phyloP scores from a whole-genome alignment of 257 asterid species.

The Solanum pennellii region DNA sequence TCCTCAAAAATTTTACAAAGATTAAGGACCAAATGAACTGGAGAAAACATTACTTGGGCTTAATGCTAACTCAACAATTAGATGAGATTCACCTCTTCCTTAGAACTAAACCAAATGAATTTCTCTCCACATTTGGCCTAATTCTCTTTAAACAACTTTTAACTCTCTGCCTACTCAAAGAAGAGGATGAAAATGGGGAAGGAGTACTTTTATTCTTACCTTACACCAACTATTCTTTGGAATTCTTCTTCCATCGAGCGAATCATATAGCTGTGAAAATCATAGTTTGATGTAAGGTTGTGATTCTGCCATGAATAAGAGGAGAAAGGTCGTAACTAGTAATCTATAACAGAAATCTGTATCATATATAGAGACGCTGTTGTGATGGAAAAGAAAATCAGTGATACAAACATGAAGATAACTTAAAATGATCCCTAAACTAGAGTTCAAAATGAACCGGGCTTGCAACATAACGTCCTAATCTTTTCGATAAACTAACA shows the following conservation, averaged over 20 bases:
- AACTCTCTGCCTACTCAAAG: neutral
- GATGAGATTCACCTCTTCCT: neutral
- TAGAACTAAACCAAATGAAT: neutral
- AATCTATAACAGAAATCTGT: neutral
- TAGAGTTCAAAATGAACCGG: neutral
- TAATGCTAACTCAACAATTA: neutral
- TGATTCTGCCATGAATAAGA: constrained; percentile 88
- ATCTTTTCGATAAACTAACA: neutral
- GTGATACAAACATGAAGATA: neutral
- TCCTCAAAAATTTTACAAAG: no score
- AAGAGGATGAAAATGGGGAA: neutral
- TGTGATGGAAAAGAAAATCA: neutral
- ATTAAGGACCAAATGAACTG: neutral
- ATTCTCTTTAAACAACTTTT: neutral
- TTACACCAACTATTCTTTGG: constrained; percentile 94
- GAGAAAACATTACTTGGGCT: neutral
- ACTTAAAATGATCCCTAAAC: neutral
- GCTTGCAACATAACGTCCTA: neutral
- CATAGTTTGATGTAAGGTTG: constrained; percentile 90
- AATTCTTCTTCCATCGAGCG: constrained; percentile 99
- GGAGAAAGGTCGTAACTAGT: constrained; percentile 14
- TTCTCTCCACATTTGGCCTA: neutral
- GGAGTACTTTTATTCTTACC: constrained; percentile 28
- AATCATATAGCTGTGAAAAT: constrained; percentile 99
- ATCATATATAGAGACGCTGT: neutral